These are phyloP conservation scores for Carex pumila DNA, from an alignment of 176 grass and related monocot species.

Conservation along the genomic window DNA sequence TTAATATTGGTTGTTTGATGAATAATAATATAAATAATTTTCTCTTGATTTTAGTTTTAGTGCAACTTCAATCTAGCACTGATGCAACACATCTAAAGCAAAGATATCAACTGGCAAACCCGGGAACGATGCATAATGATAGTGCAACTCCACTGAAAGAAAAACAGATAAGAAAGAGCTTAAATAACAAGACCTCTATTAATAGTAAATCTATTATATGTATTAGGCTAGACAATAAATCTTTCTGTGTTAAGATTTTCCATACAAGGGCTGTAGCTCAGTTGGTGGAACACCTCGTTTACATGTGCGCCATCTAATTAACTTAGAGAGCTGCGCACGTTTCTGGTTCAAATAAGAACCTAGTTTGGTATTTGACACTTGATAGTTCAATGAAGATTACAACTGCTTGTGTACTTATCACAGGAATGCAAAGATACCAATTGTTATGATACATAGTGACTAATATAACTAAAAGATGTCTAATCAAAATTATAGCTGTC, in stretches of 20 bases:
- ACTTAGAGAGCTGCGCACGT: not conserved
- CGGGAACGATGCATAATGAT: not conserved
- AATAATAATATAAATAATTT: not conserved
- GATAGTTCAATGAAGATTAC: not conserved
- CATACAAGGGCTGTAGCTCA: no score
- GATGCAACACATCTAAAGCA: not conserved
- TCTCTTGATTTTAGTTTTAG: no score
- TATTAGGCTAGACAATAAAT: no score
- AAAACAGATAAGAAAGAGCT: not conserved
- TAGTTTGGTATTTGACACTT: not conserved
- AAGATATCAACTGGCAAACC: not conserved
- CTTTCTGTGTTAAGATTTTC: no score
- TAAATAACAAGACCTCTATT: no score
- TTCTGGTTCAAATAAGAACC: not conserved
- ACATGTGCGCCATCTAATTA: not conserved
- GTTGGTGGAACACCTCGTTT: not conserved
- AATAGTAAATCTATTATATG: no score
- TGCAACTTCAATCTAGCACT: no score
- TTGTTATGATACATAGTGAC: not conserved
- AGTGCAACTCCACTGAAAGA: not conserved
- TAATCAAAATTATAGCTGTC: not conserved
- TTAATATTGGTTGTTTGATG: not conserved
- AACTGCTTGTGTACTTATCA: not conserved
- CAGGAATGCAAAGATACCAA: not conserved
- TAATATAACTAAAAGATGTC: not conserved